These are phyloP conservation scores for Smittium culicis DNA, from an alignment of 371 early-diverging fungal genomes.

Conservation along the genomic window DNA sequence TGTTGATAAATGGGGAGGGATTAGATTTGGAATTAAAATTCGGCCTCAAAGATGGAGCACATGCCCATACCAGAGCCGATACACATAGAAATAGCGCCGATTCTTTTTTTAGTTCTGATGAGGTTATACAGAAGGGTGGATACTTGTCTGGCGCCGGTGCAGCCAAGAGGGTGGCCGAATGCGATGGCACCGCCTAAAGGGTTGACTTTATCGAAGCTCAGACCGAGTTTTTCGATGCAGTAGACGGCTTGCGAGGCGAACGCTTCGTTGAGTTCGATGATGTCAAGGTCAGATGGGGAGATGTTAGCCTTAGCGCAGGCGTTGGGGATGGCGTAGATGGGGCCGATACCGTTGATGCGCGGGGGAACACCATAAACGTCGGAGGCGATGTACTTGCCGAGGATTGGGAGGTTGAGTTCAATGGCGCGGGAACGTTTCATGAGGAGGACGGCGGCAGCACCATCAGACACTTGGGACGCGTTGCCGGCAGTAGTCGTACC, in stretches of 20 bases:
- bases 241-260: conserved; percentile 90
- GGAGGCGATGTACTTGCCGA: conserved; percentile 81
- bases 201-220: conserved; percentile 72
- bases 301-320: conserved; percentile 55
- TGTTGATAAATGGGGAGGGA: no score
- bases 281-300: conserved; percentile 67
- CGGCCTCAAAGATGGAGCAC: no score
- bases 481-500: conserved; percentile 91
- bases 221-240: conserved; percentile 72
- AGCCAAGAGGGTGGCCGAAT: conserved; percentile 93
- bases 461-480: conserved; percentile 92
- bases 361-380: conserved; percentile 73
- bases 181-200: conserved; percentile 90
- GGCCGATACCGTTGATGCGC: conserved; percentile 83
- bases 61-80: conserved; percentile 79
- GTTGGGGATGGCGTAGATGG: conserved; percentile 78
- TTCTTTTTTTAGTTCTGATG: conserved; percentile 59
- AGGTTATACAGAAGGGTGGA: conserved; percentile 75
- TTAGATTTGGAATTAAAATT: no score
- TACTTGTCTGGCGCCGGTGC: conserved; percentile 89
- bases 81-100: conserved; percentile 86
- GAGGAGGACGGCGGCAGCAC: conserved; percentile 85
- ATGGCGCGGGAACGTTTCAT: conserved; percentile 77
- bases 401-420: conserved; percentile 59
- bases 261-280: conserved; percentile 95